These are phyloP conservation scores for Ceratobasidium sp. DNA, from an alignment of 1,284 basidiomycete genomes.

Conservation along the genomic window DNA sequence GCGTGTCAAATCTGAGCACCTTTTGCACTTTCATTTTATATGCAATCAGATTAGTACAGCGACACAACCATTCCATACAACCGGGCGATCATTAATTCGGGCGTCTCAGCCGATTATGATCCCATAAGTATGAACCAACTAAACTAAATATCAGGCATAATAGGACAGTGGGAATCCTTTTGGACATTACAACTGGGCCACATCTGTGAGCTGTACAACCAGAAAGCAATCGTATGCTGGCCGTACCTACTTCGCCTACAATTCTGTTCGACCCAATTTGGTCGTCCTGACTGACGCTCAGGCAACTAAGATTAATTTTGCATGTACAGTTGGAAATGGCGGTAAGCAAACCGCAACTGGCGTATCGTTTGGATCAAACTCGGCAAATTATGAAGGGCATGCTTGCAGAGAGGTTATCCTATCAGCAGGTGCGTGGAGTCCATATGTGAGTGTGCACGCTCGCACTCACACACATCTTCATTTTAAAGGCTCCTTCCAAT, in stretches of 20 bases:
- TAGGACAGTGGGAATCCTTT: slow-evolving; percentile 30
- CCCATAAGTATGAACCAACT: slow-evolving; percentile 22
- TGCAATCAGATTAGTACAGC: slow-evolving; percentile 39
- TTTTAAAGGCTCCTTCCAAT: slow-evolving; percentile 53
- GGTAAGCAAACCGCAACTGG: slow-evolving; percentile 47
- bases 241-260: slow-evolving; percentile 49
- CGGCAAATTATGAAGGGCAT: slow-evolving; percentile 47
- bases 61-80: slow-evolving; percentile 43
- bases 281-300: slow-evolving; percentile 48
- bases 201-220: slow-evolving; percentile 48
- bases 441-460: no score
- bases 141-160: not conserved
- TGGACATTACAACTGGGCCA: slow-evolving; percentile 42
- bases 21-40: slow-evolving; percentile 42
- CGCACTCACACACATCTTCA: no score
- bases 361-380: slow-evolving; percentile 49
- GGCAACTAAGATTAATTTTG: slow-evolving; percentile 50
- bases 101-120: slow-evolving; percentile 34
- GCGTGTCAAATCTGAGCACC: slow-evolving; percentile 40
- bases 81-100: slow-evolving; percentile 10
- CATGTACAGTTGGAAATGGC: slow-evolving; percentile 38
- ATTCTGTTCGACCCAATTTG: slow-evolving; percentile 49
- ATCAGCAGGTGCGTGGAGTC: slow-evolving; percentile 54
- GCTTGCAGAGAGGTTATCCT: slow-evolving; percentile 56
- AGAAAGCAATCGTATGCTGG: slow-evolving; percentile 50